Percentiles rank a stretch among this genome's conserved stretches.
phyloP scores from a whole-genome alignment of 2,329 filamentous ascomycete genomes.

The Trematosphaeria pertusa region DNA sequence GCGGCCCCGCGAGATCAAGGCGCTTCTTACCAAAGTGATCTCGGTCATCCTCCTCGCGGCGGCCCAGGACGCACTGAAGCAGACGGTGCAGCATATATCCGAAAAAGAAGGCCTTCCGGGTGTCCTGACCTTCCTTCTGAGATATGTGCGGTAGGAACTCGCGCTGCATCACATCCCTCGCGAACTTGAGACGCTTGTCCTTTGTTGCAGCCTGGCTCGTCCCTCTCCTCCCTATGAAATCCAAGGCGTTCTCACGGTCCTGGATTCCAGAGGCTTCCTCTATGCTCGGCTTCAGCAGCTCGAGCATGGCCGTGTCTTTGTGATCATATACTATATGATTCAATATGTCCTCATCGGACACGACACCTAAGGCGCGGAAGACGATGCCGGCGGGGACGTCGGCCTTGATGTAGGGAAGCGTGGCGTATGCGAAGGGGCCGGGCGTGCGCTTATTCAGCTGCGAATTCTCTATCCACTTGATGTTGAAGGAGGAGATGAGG shows the following conservation, averaged over 20 bases:
- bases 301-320: slow-evolving; percentile 94
- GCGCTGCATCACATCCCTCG: slow-evolving; percentile 94
- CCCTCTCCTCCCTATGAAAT: slow-evolving; percentile 94
- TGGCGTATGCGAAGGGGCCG: slow-evolving; percentile 87
- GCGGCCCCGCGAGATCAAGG: slow-evolving; percentile 89
- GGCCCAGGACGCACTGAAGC: slow-evolving; percentile 89
- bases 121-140: slow-evolving; percentile 92
- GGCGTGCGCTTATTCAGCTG: slow-evolving; percentile 80
- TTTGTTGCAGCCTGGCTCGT: slow-evolving; percentile 76
- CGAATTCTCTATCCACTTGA: slow-evolving; percentile 89
- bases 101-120: slow-evolving; percentile 95
- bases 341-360: slow-evolving; percentile 96
- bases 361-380: slow-evolving; percentile 92
- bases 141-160: slow-evolving; percentile 97
- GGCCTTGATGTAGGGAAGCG: slow-evolving; percentile 89
- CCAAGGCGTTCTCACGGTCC: slow-evolving; percentile 89
- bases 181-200: slow-evolving; percentile 90
- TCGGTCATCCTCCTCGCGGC: slow-evolving; percentile 93
- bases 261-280: slow-evolving; percentile 97
- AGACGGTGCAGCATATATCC: slow-evolving; percentile 99
- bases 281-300: slow-evolving; percentile 96
- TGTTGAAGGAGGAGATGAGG: slow-evolving; percentile 88
- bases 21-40: slow-evolving; percentile 99
- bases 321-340: slow-evolving; percentile 98
- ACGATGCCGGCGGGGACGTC: slow-evolving; percentile 95